Evolutionary conservation across 306 rosid species (phyloP), one percentile per base, ranked within the genome.

Genomic region (Vachellia collinsii): DNA sequence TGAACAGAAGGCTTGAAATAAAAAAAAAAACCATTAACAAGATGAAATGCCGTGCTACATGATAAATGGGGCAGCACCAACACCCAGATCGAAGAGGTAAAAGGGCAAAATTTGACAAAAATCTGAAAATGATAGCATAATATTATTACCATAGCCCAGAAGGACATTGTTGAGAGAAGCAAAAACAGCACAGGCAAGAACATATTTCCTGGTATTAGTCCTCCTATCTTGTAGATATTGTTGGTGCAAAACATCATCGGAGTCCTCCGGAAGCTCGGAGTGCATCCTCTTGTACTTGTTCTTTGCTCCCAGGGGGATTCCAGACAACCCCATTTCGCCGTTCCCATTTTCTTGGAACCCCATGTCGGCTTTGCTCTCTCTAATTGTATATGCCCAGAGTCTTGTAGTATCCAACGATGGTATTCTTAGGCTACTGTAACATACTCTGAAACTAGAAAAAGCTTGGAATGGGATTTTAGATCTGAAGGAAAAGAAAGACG

Each of bases 101-200:
- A 48, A 34, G 41, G 46, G 12, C 7, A 43, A 51, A 77, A 1
- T 19, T 17, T 6, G 61, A n/a, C 25, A 75, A 81, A 70, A 79
- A 81, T 58, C 36, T 22, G 62, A 61, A 80, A 39, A 23, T 38
- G 42, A 74, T 25, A 74, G 51, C 70, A 80, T 44, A 80, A 22
- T 78, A 8, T 29, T 50, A 50, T 80, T 86, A 94, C 99, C 99
- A 84, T 94, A 94, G 81, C 99, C 99, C 25, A 94, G 97, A 81
- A 94, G 97, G 74, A 93, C 99, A 83, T 89, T 86, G 87, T 94
- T 94, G 82, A 94, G 97, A 65, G 99, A 94, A 75, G 99, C 99
- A 81, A 94, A 94, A 77, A 93, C 83, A 19, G 97, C 97, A 80
- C 97, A 92, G 53, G 97, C 97, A 47, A 89, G 2, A 54, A 94